phyloP scores from a whole-genome alignment of 129 eudicot species.

The Lonicera japonica region DNA sequence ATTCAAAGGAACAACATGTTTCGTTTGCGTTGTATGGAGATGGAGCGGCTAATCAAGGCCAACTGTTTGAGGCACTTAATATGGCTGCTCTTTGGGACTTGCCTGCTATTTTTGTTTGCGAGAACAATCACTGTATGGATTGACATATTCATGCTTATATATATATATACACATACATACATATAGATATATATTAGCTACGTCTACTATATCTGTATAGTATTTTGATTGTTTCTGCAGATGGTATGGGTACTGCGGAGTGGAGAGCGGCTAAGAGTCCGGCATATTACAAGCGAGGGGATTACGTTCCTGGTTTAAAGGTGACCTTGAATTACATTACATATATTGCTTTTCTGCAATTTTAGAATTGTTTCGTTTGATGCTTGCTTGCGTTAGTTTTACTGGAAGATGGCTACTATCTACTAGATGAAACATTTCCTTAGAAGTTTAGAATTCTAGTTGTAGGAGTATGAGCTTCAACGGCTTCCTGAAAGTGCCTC shows the following conservation, averaged over 20 bases:
- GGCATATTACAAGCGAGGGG: slow-evolving; percentile 94
- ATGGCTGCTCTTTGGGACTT: slow-evolving; percentile 99
- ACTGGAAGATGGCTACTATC: no score
- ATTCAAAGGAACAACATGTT: slow-evolving; percentile 72
- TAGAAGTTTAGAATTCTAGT: neutral
- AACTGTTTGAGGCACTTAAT: slow-evolving; percentile 89
- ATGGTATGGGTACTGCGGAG: slow-evolving; percentile 99
- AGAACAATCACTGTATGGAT: slow-evolving; percentile 90
- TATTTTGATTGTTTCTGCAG: slow-evolving; percentile 27
- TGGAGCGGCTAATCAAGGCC: slow-evolving; percentile 99
- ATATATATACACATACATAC: no score
- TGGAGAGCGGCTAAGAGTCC: slow-evolving; percentile 99
- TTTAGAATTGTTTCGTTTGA: neutral
- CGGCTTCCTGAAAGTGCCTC: neutral
- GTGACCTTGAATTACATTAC: slow-evolving; percentile 23
- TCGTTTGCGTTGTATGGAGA: slow-evolving; percentile 84
- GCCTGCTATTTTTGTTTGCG: slow-evolving; percentile 96
- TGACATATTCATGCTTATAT: neutral
- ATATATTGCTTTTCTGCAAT: neutral
- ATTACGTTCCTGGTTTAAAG: slow-evolving; percentile 98
- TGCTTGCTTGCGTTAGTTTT: neutral
- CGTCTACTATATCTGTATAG: neutral
- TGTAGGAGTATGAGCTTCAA: neutral
- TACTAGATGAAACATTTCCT: neutral
- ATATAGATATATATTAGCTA: neutral